Percentiles rank a stretch among this genome's conserved stretches.
These are phyloP conservation scores for Naganishia vaughanmartiniae DNA, from an alignment of 768 basidiomycete species.

Conservation along the genomic window DNA sequence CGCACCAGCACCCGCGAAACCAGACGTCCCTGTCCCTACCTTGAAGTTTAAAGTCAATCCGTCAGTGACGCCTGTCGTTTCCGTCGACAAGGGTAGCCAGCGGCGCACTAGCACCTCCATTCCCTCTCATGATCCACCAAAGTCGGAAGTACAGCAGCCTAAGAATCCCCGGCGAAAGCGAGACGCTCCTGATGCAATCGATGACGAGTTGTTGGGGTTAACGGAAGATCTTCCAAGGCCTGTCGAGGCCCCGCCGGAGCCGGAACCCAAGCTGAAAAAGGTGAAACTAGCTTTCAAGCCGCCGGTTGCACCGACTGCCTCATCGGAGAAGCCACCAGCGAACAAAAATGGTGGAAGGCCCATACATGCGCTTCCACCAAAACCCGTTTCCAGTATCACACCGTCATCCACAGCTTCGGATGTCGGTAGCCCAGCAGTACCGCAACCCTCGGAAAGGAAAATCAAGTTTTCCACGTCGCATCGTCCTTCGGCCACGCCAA, in stretches of 20 bases:
- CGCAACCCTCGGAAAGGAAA: neutral
- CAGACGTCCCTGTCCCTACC: slow-evolving; percentile 1
- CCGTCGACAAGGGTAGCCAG: slow-evolving; percentile 18
- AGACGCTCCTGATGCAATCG: neutral
- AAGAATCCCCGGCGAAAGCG: neutral
- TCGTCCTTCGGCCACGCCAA: neutral
- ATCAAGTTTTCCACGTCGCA: neutral
- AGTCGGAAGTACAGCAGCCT: neutral
- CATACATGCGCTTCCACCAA: neutral
- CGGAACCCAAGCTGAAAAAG: slow-evolving; percentile 12
- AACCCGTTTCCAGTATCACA: neutral
- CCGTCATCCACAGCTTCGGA: neutral
- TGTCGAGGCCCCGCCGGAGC: neutral
- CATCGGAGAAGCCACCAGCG: neutral
- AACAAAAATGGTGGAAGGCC: neutral
- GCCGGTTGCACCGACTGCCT: neutral
- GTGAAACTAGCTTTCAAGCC: slow-evolving; percentile 17
- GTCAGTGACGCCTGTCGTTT: slow-evolving; percentile 28
- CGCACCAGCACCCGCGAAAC: slow-evolving; percentile 11
- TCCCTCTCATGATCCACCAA: slow-evolving; percentile 32
- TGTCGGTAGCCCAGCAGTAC: neutral
- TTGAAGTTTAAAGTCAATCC: slow-evolving; percentile 47
- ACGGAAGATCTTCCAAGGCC: slow-evolving; percentile 1
- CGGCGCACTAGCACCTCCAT: slow-evolving; percentile 35
- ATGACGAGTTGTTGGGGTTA: slow-evolving; percentile 22